phyloP scores from a whole-genome alignment of 352 stramenopile genomes.

The Aphanomyces stellatus region DNA sequence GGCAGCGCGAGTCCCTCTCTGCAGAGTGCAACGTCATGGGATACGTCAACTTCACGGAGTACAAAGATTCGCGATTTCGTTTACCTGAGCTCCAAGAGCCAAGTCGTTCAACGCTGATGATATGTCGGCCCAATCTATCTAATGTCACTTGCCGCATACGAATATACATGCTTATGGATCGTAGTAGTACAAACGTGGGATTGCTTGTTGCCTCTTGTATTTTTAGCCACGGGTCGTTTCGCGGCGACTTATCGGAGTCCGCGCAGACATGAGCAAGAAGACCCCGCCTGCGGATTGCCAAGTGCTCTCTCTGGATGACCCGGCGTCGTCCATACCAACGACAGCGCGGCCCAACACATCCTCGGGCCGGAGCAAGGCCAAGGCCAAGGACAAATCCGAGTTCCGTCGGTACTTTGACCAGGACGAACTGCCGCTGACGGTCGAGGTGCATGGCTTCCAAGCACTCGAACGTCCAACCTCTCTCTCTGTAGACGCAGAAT shows the following conservation, averaged over 20 bases:
- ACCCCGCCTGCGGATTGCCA: constrained; percentile 24
- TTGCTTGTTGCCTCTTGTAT: no score
- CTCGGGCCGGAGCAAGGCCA: constrained; percentile 40
- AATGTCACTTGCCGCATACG: no score
- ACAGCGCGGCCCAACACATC: constrained; percentile 33
- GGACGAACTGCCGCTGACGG: constrained; percentile 49
- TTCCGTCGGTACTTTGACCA: constrained; percentile 65
- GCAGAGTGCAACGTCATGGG: no score
- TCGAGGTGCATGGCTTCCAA: constrained; percentile 28
- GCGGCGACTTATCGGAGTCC: neutral
- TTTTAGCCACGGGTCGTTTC: no score
- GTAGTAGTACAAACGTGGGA: no score
- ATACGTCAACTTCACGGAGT: no score
- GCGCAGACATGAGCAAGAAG: neutral
- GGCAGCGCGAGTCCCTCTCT: no score
- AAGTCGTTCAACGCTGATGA: no score
- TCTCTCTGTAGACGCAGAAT: constrained; percentile 22
- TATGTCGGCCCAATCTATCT: no score
- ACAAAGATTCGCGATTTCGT: no score
- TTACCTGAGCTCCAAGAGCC: no score
- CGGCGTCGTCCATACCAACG: neutral
- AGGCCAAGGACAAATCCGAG: constrained; percentile 43
- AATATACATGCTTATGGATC: no score
- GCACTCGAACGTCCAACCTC: neutral
- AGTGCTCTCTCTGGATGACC: constrained; percentile 43